phyloP scores from a whole-genome alignment of 208 protist species.

The Borovskyia barvae region DNA sequence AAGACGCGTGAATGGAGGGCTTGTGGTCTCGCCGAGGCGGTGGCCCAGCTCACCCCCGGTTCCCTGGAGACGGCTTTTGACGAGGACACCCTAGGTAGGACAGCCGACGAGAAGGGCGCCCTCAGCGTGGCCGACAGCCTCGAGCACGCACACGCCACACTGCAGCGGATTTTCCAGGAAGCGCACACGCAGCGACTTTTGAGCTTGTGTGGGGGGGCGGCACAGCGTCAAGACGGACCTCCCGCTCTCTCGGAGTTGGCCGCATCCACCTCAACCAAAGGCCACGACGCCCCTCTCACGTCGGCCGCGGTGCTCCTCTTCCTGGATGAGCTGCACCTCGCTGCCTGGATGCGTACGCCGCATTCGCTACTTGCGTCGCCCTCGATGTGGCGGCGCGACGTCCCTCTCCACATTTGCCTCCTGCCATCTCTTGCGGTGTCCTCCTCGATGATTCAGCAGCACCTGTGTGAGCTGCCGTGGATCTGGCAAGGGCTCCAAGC shows the following conservation, averaged over 20 bases:
- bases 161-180: neutral
- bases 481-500: neutral
- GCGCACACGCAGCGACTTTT: neutral
- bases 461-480: slow-evolving; percentile 5
- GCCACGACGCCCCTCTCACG: neutral
- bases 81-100: too few relatives aligned
- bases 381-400: neutral
- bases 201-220: neutral
- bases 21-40: too few relatives aligned
- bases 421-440: neutral
- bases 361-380: neutral
- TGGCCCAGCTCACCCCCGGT: too few relatives aligned
- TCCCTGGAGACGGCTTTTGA: too few relatives aligned
- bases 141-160: neutral
- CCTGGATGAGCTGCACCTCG: slow-evolving; percentile 7
- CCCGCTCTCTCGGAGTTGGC: too few relatives aligned
- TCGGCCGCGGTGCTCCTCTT: slow-evolving; percentile 6
- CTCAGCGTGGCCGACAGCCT: too few relatives aligned
- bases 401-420: slow-evolving; percentile 15
- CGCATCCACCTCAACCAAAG: too few relatives aligned
- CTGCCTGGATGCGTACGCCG: neutral
- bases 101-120: too few relatives aligned
- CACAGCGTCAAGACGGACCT: too few relatives aligned
- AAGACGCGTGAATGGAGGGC: too few relatives aligned
- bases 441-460: slow-evolving; percentile 5